Evolutionary conservation across 1,284 basidiomycete genomes (phyloP).

Genomic region (Tylopilus sp.): DNA sequence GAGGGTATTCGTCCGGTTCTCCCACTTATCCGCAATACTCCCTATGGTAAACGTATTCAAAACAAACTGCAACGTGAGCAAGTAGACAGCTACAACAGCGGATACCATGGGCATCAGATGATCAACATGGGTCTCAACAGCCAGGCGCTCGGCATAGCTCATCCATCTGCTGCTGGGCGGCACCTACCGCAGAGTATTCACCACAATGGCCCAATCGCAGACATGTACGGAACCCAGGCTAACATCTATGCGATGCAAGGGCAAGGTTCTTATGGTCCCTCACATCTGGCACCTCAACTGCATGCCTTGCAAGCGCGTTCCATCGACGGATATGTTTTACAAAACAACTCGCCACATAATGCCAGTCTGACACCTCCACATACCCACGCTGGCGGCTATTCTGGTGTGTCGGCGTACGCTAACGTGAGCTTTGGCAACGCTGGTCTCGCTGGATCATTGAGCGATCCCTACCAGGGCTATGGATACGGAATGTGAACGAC

Average conservation of each 20-base stretch:
- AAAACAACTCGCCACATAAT: constrained; percentile 62
- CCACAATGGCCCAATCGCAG: constrained; percentile 55
- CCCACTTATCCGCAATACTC: constrained; percentile 93
- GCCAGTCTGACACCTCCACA: constrained; percentile 55
- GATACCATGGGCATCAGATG: constrained; percentile 59
- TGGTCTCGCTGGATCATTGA: constrained; percentile 50
- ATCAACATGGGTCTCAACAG: constrained; percentile 55
- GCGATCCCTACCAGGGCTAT: constrained; percentile 73
- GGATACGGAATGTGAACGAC: constrained; percentile 69
- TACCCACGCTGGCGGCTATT: constrained; percentile 52
- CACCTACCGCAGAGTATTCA: constrained; percentile 55
- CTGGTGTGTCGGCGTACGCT: constrained; percentile 47
- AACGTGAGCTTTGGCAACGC: constrained; percentile 57
- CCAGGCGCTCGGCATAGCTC: constrained; percentile 50
- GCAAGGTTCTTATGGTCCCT: constrained; percentile 42
- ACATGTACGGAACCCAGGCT: constrained; percentile 64
- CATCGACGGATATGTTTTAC: constrained; percentile 76
- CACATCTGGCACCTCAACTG: constrained; percentile 45
- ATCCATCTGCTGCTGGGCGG: constrained; percentile 41
- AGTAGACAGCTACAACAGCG: constrained; percentile 61
- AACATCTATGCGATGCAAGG: constrained; percentile 56
- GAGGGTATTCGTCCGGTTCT: constrained; percentile 96
- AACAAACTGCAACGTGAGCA: constrained; percentile 95
- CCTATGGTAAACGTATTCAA: constrained; percentile 96
- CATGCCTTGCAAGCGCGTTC: constrained; percentile 62